Conservation (phyloP, 2,329 filamentous ascomycete genomes). For the Talaromyces sp. region DNA sequence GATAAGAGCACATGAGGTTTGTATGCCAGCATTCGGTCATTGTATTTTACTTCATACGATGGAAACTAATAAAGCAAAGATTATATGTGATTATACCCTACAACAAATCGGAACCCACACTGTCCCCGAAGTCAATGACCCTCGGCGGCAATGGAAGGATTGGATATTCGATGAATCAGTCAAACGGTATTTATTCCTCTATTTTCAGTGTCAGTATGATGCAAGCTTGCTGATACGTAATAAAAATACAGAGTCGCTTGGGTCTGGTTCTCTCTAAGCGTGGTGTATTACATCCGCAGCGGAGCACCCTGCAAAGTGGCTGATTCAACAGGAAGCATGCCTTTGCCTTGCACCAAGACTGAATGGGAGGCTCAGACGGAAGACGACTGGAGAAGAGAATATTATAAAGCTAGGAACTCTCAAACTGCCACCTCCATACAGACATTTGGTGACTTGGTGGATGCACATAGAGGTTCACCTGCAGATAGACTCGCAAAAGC, state of each 20-base stretch:
- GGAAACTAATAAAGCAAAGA: background rate
- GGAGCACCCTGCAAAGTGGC: conserved; percentile 5
- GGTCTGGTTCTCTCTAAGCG: conserved; percentile 12
- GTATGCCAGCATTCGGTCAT: background rate
- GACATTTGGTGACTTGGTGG: conserved; percentile 6
- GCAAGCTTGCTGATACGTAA: background rate
- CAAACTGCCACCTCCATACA: conserved; percentile 5
- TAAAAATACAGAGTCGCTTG: conserved; percentile 7
- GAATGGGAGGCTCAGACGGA: conserved; percentile 14
- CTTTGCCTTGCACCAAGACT: conserved; percentile 10
- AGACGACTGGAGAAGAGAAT: conserved; percentile 10
- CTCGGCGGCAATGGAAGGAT: conserved; percentile 8
- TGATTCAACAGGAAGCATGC: background rate
- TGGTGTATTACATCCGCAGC: conserved; percentile 10
- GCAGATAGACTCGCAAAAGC: conserved; percentile 1
- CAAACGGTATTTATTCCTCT: conserved; percentile 1
- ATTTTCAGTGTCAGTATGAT: no score
- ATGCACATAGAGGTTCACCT: background rate
- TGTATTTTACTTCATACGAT: background rate
- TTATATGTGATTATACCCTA: conserved; percentile 5
- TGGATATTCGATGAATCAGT: conserved; percentile 13
- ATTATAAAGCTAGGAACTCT: background rate
- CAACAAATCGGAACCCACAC: background rate
- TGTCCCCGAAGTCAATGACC: background rate
- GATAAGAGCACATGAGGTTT: conserved; percentile 9